Conservation (phyloP, 139 green algal genomes). For the Eudorina sp. region DNA sequence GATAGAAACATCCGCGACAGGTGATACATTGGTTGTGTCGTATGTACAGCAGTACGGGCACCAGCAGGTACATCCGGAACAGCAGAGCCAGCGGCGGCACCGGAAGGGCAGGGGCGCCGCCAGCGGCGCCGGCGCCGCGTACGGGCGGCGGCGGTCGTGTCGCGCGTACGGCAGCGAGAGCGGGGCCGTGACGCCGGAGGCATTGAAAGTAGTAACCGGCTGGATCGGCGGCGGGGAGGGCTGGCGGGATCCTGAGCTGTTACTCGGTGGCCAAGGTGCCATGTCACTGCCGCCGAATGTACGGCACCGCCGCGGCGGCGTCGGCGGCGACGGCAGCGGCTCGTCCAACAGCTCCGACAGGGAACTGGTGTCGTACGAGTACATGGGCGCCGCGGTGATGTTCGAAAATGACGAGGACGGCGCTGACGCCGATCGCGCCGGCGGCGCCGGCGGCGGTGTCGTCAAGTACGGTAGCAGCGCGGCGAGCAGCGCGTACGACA, state of each 20-base stretch:
- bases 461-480: neutral
- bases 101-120: neutral
- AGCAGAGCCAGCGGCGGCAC: neutral
- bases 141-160: neutral
- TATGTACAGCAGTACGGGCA: too few species aligned
- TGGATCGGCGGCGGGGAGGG: neutral
- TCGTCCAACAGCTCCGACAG: neutral
- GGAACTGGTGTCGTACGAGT: constrained; percentile 10
- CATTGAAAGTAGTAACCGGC: too few species aligned
- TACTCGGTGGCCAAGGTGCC: neutral
- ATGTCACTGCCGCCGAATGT: constrained; percentile 4
- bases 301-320: neutral
- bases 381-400: constrained; percentile 22
- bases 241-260: neutral
- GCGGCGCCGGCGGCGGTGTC: neutral
- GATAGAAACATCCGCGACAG: too few species aligned
- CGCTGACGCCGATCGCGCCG: neutral
- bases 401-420: neutral
- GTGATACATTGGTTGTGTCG: too few species aligned
- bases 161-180: neutral
- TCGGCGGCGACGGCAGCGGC: constrained; percentile 9
- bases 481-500: constrained; percentile 15
- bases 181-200: neutral
- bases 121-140: neutral
- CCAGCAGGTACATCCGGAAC: too few species aligned